Base-by-base conservation (phyloP, 352 stramenopile species). In the Phytophthora ohioensis region DNA sequence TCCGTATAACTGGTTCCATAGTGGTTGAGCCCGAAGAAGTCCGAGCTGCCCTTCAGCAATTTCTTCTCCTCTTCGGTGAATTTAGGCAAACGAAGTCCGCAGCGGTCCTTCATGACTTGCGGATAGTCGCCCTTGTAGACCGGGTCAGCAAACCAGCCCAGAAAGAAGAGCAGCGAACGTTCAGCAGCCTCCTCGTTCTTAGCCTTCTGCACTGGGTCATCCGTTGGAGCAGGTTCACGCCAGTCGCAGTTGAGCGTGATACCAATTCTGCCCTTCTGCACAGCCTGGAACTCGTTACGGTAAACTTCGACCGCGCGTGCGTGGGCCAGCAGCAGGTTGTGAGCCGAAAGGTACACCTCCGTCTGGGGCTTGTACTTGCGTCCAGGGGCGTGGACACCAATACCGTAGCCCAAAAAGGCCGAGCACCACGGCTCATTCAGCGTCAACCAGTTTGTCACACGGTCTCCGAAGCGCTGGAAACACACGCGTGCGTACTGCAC, bases 11-110 rank as follows among this genome's bases (percentile, higher is more conserved):
- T 73, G 15, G 86, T 88, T 35, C 84, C 88, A 78, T 99, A 99
- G 75, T 98, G 92, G 78, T 99, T 99, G 2, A 99, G 74, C 2
- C 93, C 96, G 39, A 99, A 92, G 74, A 98, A 99, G 68, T 99
- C 97, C 35, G 69, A 84, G 55, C 87, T 97, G 8, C 84, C 87
- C 47, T 88, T 85, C 13, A 99, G 57, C 27, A 93, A 52, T 30
- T 81, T 80, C 56, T 89, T 84, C 65, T 98, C 86, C 15, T 95
- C 76, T 41, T 85, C 71, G 8, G 95, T 98, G 69, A 99, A 98
- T 35, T 64, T 61, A 5, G 95, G 95, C 32, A 99, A 73, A 10
- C 93, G 83, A n/a, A 82, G 65, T 32, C 92, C 91, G 27, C 91
- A 80, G 63, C 86, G 82, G 39, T 94, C 64, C 58, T 86, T 90